Evolutionary conservation across 2,329 filamentous ascomycete species (phyloP).

Genomic region (Endoconidiophora polonica): DNA sequence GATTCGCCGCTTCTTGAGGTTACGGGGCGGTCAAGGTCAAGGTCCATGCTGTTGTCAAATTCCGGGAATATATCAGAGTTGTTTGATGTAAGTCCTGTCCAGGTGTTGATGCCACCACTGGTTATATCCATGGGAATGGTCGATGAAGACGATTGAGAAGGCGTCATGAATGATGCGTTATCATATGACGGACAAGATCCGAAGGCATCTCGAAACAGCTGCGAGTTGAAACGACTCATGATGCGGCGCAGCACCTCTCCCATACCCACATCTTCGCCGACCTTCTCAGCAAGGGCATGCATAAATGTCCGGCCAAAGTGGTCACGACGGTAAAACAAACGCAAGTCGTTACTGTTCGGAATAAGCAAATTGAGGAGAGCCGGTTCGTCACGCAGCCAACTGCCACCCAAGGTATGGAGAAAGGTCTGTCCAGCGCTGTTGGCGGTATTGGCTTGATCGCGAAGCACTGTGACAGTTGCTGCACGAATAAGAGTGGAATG

Average conservation of each 20-base stretch:
- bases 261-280: background rate
- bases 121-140: too few relatives aligned
- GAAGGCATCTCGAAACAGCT: constrained; percentile 32
- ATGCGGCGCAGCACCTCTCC: constrained; percentile 16
- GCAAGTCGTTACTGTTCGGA: constrained; percentile 19
- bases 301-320: constrained; percentile 37
- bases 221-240: constrained; percentile 19
- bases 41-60: background rate
- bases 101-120: too few relatives aligned
- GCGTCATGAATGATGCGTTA: background rate
- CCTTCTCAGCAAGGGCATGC: constrained; percentile 23
- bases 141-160: too few relatives aligned
- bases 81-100: too few relatives aligned
- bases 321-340: constrained; percentile 22
- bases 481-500: constrained; percentile 14
- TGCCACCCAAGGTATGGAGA: constrained; percentile 25
- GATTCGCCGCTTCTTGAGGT: background rate
- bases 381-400: constrained; percentile 21
- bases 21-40: background rate
- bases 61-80: too few relatives aligned
- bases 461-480: background rate
- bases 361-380: constrained; percentile 13
- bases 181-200: constrained; percentile 19
- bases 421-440: constrained; percentile 34
- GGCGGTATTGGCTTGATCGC: constrained; percentile 15